Evolutionary conservation across 1,284 basidiomycete species (phyloP).

Genomic region (Trichosporon asahii): DNA sequence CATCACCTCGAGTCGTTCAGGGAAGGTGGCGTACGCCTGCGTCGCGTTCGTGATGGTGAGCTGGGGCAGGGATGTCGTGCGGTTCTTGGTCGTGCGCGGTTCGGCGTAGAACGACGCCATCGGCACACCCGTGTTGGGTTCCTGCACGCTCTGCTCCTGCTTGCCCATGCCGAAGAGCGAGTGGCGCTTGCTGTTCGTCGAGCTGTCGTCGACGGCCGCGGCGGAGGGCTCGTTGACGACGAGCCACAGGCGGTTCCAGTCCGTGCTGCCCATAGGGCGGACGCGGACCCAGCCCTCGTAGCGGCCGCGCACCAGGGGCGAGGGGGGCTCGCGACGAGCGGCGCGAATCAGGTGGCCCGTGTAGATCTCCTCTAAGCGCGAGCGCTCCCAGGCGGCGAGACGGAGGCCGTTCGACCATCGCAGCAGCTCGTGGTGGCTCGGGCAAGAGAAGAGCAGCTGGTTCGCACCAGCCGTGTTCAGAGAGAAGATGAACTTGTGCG

Average conservation of each 20-base stretch:
- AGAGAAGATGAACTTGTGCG: slow-evolving; percentile 72
- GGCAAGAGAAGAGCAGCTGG: slow-evolving; percentile 81
- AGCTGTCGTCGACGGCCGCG: slow-evolving; percentile 22
- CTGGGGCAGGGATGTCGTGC: slow-evolving; percentile 37
- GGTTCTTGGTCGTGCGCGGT: slow-evolving; percentile 44
- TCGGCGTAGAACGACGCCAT: slow-evolving; percentile 51
- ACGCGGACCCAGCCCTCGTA: slow-evolving; percentile 92
- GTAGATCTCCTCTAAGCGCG: slow-evolving; percentile 93
- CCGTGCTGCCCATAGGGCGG: slow-evolving; percentile 87
- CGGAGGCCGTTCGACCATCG: slow-evolving; percentile 92
- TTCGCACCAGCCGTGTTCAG: slow-evolving; percentile 94
- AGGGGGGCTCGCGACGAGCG: slow-evolving; percentile 61
- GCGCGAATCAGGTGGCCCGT: slow-evolving; percentile 88
- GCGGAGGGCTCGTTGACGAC: slow-evolving; percentile 58
- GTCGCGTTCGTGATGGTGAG: slow-evolving; percentile 48
- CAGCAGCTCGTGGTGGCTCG: slow-evolving; percentile 64
- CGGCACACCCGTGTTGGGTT: slow-evolving; percentile 45
- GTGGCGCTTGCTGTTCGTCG: slow-evolving; percentile 31
- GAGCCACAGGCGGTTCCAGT: slow-evolving; percentile 93
- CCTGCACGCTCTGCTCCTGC: slow-evolving; percentile 58
- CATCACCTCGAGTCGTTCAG: slow-evolving; percentile 89
- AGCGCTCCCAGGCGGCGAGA: slow-evolving; percentile 90
- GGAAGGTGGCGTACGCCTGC: slow-evolving; percentile 77
- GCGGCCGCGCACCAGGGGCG: slow-evolving; percentile 63
- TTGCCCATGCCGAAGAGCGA: slow-evolving; percentile 48